Conservation (phyloP, 371 early-diverging fungal genomes). For the Capillidium rhysosporum region DNA sequence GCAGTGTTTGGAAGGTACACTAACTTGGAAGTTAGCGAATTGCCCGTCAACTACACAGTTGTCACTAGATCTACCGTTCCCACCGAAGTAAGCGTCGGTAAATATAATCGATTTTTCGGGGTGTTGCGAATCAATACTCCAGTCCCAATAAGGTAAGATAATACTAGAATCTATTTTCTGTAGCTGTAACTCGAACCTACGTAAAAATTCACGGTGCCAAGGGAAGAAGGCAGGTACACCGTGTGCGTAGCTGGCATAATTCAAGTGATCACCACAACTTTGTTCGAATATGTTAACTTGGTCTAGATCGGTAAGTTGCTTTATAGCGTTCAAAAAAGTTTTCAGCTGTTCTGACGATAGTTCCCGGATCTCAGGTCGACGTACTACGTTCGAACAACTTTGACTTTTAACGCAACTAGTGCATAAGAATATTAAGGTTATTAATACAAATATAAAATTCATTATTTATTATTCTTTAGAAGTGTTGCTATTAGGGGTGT, state of each 20-base stretch:
- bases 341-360: not conserved
- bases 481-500: too few species aligned
- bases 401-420: too few species aligned
- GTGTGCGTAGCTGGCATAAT: conserved; percentile 8
- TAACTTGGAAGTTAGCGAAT: conserved; percentile 2
- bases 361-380: not conserved
- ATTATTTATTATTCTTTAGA: too few species aligned
- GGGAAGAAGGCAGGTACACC: conserved; percentile 15
- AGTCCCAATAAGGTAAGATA: conserved; percentile 31
- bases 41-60: conserved; percentile 11
- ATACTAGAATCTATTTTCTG: conserved; percentile 17
- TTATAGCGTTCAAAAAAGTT: not conserved
- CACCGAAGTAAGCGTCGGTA: conserved; percentile 8
- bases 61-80: conserved; percentile 8
- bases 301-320: not conserved
- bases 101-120: conserved; percentile 9
- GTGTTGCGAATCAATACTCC: conserved; percentile 13
- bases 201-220: conserved; percentile 19
- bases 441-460: too few species aligned
- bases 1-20: conserved; percentile 11
- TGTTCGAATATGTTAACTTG: not conserved
- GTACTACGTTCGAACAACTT: too few species aligned
- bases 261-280: not conserved
- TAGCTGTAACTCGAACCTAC: conserved; percentile 13
- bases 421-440: too few species aligned